Evolutionary conservation across 768 basidiomycete species (phyloP).

Genomic region (Phlebiopsis flavidoalba): DNA sequence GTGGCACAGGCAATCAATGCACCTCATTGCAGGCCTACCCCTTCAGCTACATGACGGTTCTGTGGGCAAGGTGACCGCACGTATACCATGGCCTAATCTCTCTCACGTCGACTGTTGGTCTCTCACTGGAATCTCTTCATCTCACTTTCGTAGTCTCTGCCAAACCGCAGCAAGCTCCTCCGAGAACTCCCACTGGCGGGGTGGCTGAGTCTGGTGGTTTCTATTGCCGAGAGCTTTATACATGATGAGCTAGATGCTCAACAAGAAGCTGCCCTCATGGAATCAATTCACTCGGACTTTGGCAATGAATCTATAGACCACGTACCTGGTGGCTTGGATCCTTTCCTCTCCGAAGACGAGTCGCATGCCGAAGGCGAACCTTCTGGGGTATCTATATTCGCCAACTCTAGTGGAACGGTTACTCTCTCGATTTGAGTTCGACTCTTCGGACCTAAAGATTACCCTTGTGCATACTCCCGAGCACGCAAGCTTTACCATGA

Average conservation of each 20-base stretch:
- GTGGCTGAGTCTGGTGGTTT: constrained; percentile 76
- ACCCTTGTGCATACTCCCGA: constrained; percentile 65
- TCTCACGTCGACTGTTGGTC: constrained; percentile 63
- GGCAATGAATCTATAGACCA: constrained; percentile 26
- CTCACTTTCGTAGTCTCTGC: constrained; percentile 53
- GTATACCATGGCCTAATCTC: constrained; percentile 86
- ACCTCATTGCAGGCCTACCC: constrained; percentile 59
- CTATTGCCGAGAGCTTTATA: constrained; percentile 83
- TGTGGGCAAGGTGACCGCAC: constrained; percentile 68
- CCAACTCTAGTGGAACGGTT: constrained; percentile 75
- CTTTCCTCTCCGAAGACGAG: constrained; percentile 40
- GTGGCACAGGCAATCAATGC: constrained; percentile 68
- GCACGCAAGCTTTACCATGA: constrained; percentile 56
- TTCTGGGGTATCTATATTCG: constrained; percentile 74
- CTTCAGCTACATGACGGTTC: constrained; percentile 65
- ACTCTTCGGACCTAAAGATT: constrained; percentile 61
- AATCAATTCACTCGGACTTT: constrained; percentile 55
- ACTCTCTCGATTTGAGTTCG: constrained; percentile 74
- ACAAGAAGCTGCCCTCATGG: constrained; percentile 67
- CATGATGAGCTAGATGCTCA: constrained; percentile 71
- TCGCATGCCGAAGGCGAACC: constrained; percentile 49
- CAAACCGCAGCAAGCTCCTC: constrained; percentile 14
- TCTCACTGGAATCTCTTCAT: constrained; percentile 63
- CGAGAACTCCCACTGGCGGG: constrained; percentile 28
- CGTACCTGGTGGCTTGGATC: constrained; percentile 65